Conservation (phyloP, 2,329 filamentous ascomycete genomes). For the Fonsecaea nubica region DNA sequence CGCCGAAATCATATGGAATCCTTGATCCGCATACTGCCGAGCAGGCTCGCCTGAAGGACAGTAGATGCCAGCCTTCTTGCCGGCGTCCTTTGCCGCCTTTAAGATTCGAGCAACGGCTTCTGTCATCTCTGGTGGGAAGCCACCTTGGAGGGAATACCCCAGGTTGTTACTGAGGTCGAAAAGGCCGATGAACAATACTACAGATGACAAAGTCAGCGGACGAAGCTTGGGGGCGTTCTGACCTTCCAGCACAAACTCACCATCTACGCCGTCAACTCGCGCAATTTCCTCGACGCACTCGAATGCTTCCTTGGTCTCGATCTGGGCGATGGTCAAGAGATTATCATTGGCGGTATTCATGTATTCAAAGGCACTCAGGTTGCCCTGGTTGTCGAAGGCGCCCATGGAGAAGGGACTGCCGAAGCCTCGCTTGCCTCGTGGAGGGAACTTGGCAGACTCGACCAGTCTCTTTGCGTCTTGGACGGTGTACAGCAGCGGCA, state of each 20-base stretch:
- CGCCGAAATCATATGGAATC: too few relatives aligned
- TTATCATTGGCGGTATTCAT: conserved; percentile 45
- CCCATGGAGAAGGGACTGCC: conserved; percentile 2
- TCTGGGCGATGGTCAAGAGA: conserved; percentile 49
- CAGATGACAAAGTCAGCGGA: too few relatives aligned
- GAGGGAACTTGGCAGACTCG: conserved; percentile 44
- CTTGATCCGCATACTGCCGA: too few relatives aligned
- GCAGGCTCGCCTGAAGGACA: too few relatives aligned
- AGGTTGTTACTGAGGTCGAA: conserved; percentile 25
- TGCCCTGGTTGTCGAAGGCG: too few relatives aligned
- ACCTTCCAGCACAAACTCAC: too few relatives aligned
- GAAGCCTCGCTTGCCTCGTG: conserved; percentile 43
- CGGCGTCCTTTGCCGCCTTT: too few relatives aligned
- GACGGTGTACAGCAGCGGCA: conserved; percentile 41
- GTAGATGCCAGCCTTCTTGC: too few relatives aligned
- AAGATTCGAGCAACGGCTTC: too few relatives aligned
- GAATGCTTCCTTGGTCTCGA: conserved; percentile 50
- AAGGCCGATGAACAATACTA: conserved; percentile 44
- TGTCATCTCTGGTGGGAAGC: too few relatives aligned
- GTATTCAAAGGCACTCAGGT: conserved; percentile 42
- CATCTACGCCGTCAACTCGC: conserved; percentile 50
- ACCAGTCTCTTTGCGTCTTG: conserved; percentile 39
- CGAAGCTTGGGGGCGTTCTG: too few relatives aligned
- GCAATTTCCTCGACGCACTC: conserved; percentile 55
- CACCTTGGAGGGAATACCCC: neutral